Conservation (phyloP, 2,329 filamentous ascomycete species). For the Colletotrichum scovillei region DNA sequence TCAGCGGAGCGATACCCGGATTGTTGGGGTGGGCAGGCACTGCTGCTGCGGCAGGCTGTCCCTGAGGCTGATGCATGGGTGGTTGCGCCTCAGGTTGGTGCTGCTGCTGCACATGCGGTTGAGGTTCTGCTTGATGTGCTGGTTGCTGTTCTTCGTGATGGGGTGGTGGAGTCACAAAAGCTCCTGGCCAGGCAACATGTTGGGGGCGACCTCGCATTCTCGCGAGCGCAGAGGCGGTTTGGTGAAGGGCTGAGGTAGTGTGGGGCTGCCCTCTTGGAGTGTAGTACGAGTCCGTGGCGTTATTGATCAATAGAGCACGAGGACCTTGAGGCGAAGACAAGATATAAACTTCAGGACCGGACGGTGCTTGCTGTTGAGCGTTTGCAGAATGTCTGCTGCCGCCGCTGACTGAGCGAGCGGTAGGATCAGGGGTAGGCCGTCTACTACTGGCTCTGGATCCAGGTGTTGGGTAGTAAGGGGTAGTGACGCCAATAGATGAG, state of each 20-base stretch:
- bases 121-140: conserved; percentile 19
- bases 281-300: conserved; percentile 62
- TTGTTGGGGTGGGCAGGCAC: conserved; percentile 52
- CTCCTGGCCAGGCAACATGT: conserved; percentile 25
- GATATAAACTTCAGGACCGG: conserved; percentile 66
- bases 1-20: conserved; percentile 49
- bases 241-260: conserved; percentile 5
- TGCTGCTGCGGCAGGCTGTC: conserved; percentile 41
- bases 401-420: conserved; percentile 45
- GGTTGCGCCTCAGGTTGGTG: conserved; percentile 42
- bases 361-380: conserved; percentile 39
- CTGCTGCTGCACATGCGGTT: conserved; percentile 37
- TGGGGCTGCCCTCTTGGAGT: conserved; percentile 48
- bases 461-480: conserved; percentile 49
- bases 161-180: conserved; percentile 29
- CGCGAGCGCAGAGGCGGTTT: conserved; percentile 22
- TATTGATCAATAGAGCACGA: conserved; percentile 66
- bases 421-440: conserved; percentile 59
- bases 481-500: conserved; percentile 56
- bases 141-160: conserved; percentile 35
- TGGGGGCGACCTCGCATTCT: conserved; percentile 29
- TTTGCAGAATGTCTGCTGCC: conserved; percentile 41
- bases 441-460: conserved; percentile 56
- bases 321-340: conserved; percentile 71
- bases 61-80: conserved; percentile 43